Evolutionary conservation across 495 filamentous ascomycete genomes (phyloP), one percentile per base, ranked within the genome.

Genomic region (Aspergillus sclerotioniger): DNA sequence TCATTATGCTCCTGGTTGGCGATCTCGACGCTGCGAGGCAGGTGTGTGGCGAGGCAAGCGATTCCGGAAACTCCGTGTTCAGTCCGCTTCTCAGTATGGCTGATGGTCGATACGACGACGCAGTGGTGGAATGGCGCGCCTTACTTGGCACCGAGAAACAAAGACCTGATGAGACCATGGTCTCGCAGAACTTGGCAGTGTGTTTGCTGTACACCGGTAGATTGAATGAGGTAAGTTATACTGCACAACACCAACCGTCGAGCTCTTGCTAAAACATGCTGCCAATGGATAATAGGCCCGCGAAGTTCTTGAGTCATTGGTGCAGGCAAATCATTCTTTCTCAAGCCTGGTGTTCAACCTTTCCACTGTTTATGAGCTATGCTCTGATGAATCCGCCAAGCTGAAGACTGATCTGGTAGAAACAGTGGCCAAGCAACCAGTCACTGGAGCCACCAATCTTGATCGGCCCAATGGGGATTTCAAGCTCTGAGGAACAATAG

Each of bases 361-460:
- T 8, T 81, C 84, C 15, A 97, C 94, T 0, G 82, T 96, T 62
- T 98, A 96, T 67, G 94, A 98, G 70, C 82, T 98, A 6, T 93
- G 89, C 63, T 90, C 87, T 2, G 92, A 98, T 56, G 80, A 80
- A 58, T 79, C 87, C n/a, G 73, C 78, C 48, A 77, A 77, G 15
- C 69, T 87, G 63, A 98, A 96, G 73, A 69, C 80, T 17, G 68
- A 73, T 19, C 76, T 98, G 20, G 85, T 89, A 8, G 87, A 89
- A 65, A 81, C 76, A 31, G 76, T 95, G 15, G 87, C 91, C 1
- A 75, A 69, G 13, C 76, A 81, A 60, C 69, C 69, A 43, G 59
- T 68, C 33, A 65, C 69, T 35, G 67, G 72, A 60, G 53, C 77
- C 64, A 37, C 75, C n/a, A 87, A 87, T 16, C 80, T 87, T 74